Evolutionary conservation across 139 green algal species (phyloP).

Genomic region (Gonium pectorale): DNA sequence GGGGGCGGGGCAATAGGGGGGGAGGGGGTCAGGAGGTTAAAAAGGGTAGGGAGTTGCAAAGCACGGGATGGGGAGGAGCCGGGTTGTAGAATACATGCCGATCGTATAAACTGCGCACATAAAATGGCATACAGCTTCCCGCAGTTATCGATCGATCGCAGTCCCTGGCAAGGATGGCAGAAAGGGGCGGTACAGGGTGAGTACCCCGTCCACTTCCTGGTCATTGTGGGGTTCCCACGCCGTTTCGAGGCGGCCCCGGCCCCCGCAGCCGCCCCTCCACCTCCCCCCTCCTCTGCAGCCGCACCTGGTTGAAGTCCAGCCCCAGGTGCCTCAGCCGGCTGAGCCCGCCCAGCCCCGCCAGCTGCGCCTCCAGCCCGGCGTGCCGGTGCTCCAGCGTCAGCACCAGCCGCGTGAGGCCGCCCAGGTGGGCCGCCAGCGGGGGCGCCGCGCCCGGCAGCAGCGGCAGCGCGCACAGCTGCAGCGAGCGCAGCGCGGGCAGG

Average conservation of each 20-base stretch:
- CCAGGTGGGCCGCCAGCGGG: neutral
- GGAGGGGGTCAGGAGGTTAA: neutral
- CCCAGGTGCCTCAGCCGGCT: constrained; percentile 3
- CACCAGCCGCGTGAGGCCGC: constrained; percentile 1
- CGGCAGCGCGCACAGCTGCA: constrained; percentile 12
- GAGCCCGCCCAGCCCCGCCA: neutral
- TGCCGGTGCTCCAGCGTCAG: constrained; percentile 27
- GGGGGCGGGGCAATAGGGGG: neutral
- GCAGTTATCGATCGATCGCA: no score
- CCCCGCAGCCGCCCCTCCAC: neutral
- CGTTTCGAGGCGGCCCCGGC: neutral
- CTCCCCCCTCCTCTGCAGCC: neutral
- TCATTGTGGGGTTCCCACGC: no score
- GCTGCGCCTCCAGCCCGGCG: neutral
- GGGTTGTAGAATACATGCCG: no score
- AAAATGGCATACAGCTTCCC: no score
- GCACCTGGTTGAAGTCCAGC: constrained; percentile 22
- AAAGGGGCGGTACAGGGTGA: no score
- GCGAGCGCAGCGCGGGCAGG: constrained; percentile 7
- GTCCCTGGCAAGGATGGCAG: no score
- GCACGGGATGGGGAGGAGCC: no score
- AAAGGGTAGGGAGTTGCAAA: neutral
- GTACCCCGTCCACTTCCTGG: no score
- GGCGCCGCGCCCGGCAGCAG: neutral
- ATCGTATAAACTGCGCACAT: no score